Conservation (phyloP, 78 protist species). For the Guillardia theta region DNA sequence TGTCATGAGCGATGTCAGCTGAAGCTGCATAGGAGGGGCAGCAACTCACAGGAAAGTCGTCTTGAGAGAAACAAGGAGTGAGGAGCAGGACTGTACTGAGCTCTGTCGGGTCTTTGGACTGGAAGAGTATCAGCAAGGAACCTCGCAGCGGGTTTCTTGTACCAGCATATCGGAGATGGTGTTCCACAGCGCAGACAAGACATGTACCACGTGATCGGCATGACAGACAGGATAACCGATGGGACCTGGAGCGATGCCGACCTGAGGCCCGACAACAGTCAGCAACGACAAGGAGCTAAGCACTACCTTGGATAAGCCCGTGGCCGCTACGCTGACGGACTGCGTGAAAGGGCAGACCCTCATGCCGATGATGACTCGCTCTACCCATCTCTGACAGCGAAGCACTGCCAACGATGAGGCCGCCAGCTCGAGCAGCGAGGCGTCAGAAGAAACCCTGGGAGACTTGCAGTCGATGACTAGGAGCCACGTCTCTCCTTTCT, state of each 20-base stretch:
- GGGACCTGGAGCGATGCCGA: neutral
- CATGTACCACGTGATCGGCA: neutral
- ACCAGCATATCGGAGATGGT: neutral
- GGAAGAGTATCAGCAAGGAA: too few relatives aligned
- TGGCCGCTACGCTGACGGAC: neutral
- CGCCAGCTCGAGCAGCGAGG: too few relatives aligned
- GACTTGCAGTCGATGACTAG: too few relatives aligned
- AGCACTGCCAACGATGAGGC: neutral
- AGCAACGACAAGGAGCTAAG: too few relatives aligned
- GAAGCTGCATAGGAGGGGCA: too few relatives aligned
- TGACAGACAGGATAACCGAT: neutral
- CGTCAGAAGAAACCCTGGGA: too few relatives aligned
- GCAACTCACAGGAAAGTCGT: too few relatives aligned
- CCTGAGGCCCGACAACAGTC: too few relatives aligned
- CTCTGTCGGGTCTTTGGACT: neutral
- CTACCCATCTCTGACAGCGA: neutral
- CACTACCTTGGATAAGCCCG: neutral
- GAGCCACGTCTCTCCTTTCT: too few relatives aligned
- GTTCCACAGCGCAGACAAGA: neutral
- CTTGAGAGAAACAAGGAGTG: neutral
- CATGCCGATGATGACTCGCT: neutral
- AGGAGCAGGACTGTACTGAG: neutral
- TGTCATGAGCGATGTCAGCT: too few relatives aligned
- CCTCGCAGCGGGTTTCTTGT: too few relatives aligned
- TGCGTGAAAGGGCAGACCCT: neutral